Evolutionary conservation across 345 rosid genomes (phyloP).

Genomic region (Eucalyptus rudis): DNA sequence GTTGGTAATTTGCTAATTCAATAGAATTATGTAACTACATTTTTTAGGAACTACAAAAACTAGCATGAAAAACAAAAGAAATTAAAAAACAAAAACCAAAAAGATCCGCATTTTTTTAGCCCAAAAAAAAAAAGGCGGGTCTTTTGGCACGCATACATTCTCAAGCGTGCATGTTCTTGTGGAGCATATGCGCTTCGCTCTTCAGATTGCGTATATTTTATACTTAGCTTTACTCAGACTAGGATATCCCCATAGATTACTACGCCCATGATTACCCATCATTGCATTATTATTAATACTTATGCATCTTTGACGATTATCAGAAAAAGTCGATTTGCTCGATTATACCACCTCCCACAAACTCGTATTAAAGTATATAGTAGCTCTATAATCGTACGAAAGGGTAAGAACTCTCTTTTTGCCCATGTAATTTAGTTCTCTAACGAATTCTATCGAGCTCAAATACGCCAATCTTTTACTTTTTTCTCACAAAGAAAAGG

Average conservation of each 20-base stretch:
- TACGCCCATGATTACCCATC: not conserved
- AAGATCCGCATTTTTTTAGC: not conserved
- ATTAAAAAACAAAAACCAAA: too few relatives aligned
- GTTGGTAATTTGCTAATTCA: not conserved
- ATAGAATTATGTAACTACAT: not conserved
- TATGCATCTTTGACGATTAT: not conserved
- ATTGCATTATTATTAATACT: not conserved
- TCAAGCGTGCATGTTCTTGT: not conserved
- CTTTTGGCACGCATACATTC: not conserved
- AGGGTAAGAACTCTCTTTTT: not conserved
- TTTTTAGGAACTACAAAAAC: not conserved
- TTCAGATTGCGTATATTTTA: not conserved
- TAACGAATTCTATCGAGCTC: not conserved
- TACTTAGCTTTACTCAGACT: not conserved
- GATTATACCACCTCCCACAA: not conserved
- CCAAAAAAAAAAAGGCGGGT: not conserved
- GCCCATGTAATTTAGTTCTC: not conserved
- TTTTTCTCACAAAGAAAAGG: not conserved
- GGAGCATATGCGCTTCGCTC: not conserved
- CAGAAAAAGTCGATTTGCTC: not conserved
- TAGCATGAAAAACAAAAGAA: not conserved
- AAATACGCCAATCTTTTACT: not conserved
- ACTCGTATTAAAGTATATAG: not conserved
- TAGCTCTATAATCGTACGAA: not conserved
- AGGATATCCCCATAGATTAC: not conserved